phyloP scores from a whole-genome alignment of 306 rosid genomes.

The Medicago lupulina region DNA sequence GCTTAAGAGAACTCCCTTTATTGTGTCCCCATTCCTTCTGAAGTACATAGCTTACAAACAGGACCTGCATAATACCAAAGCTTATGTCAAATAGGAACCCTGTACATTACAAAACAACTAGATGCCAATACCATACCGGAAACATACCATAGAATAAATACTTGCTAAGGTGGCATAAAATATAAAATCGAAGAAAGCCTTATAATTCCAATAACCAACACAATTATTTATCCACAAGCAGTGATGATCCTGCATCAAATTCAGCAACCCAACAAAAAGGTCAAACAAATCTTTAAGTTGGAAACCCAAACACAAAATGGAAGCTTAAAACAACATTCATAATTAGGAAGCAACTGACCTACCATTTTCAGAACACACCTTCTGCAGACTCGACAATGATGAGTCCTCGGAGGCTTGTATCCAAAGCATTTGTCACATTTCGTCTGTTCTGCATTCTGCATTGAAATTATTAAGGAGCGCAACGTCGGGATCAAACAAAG shows the following conservation, averaged over 20 bases:
- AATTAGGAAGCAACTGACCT: slow-evolving; percentile 50
- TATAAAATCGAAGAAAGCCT: slow-evolving; percentile 69
- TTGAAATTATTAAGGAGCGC: slow-evolving; percentile 31
- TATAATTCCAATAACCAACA: slow-evolving; percentile 90
- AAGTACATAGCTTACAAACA: slow-evolving; percentile 58
- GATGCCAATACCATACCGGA: slow-evolving; percentile 11
- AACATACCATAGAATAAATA: slow-evolving; percentile 70
- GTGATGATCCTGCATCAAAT: slow-evolving; percentile 87
- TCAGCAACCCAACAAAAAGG: slow-evolving; percentile 25
- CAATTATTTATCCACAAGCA: slow-evolving; percentile 92
- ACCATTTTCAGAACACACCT: slow-evolving; percentile 95
- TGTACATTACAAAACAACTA: slow-evolving; percentile 30
- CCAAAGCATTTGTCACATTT: slow-evolving; percentile 78
- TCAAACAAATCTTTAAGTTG: slow-evolving; percentile 15
- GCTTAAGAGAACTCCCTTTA: slow-evolving; percentile 48
- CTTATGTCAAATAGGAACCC: slow-evolving; percentile 30
- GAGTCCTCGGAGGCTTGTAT: slow-evolving; percentile 91
- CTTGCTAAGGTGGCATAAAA: slow-evolving; percentile 62
- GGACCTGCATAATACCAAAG: slow-evolving; percentile 50
- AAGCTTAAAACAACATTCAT: slow-evolving; percentile 20
- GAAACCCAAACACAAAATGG: slow-evolving; percentile 17
- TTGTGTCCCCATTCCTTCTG: slow-evolving; percentile 64
- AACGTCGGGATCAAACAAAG: slow-evolving; percentile 21
- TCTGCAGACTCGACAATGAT: slow-evolving; percentile 92
- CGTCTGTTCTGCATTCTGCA: slow-evolving; percentile 55